Conservation (phyloP, 1,284 basidiomycete genomes). For the Sphagnurus paluster region DNA sequence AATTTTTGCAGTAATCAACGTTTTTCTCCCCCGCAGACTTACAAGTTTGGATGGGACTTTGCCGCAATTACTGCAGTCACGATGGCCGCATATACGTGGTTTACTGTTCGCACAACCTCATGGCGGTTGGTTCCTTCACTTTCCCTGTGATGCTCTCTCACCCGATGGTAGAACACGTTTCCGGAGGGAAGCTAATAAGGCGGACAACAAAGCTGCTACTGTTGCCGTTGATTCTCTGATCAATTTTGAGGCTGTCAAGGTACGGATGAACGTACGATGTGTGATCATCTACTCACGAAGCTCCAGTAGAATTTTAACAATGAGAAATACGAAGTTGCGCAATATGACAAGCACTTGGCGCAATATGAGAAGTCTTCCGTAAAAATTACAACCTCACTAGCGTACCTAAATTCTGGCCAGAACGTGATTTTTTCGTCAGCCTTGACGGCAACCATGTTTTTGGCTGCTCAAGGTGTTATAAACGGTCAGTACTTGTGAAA, state of each 20-base stretch:
- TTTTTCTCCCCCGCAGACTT: conserved; percentile 71
- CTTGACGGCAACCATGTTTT: conserved; percentile 93
- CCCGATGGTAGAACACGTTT: conserved; percentile 90
- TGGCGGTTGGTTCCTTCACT: conserved; percentile 69
- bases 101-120: conserved; percentile 92
- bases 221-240: conserved; percentile 94
- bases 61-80: conserved; percentile 88
- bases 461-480: conserved; percentile 92
- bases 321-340: conserved; percentile 86
- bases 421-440: conserved; percentile 95
- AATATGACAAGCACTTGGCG: conserved; percentile 89
- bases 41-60: conserved; percentile 97
- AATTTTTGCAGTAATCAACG: conserved; percentile 2
- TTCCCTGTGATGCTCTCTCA: neutral
- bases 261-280: conserved; percentile 29
- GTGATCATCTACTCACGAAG: conserved; percentile 9
- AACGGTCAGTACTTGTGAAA: conserved; percentile 56
- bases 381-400: conserved; percentile 94
- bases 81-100: conserved; percentile 94
- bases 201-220: conserved; percentile 95
- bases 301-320: conserved; percentile 90
- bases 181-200: conserved; percentile 92
- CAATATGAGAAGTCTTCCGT: conserved; percentile 91
- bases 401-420: conserved; percentile 94
- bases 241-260: conserved; percentile 99